Conservation (phyloP, 768 basidiomycete species). For the Trametes sanguinea region DNA sequence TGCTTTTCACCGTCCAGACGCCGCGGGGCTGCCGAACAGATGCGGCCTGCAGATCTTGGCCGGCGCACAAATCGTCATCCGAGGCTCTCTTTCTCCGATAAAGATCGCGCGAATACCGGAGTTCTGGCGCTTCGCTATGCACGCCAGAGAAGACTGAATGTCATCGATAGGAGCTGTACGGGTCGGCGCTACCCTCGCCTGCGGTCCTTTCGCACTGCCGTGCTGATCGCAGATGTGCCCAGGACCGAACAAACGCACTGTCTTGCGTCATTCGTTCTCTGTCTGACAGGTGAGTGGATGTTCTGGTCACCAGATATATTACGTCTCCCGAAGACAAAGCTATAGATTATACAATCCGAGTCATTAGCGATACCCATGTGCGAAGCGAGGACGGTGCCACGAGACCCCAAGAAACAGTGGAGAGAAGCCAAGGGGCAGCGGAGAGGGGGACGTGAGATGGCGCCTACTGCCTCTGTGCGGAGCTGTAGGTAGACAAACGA, state of each 20-base stretch:
- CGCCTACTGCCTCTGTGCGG: constrained; percentile 16
- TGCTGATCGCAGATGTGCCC: constrained; percentile 15
- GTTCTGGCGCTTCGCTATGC: constrained; percentile 1
- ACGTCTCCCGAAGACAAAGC: constrained; percentile 8
- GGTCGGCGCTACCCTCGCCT: background rate
- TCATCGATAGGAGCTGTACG: constrained; percentile 4
- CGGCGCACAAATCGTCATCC: background rate
- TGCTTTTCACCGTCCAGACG: background rate
- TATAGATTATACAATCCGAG: constrained; percentile 15
- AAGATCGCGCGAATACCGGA: constrained; percentile 14
- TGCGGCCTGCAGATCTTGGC: constrained; percentile 10
- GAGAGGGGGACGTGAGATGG: background rate
- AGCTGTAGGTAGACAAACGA: constrained; percentile 2
- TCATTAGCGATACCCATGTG: constrained; percentile 19
- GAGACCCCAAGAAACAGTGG: constrained; percentile 1
- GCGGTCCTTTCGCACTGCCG: constrained; percentile 18
- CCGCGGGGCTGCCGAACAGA: constrained; percentile 15
- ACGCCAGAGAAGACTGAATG: constrained; percentile 4
- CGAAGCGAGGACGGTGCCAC: background rate
- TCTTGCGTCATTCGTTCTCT: constrained; percentile 6
- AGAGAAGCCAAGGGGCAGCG: constrained; percentile 8
- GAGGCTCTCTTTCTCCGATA: constrained; percentile 3
- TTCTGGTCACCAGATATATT: constrained; percentile 8
- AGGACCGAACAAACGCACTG: constrained; percentile 5
- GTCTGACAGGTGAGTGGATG: background rate